Evolutionary conservation across 345 rosid species (phyloP).

Genomic region (Barbarea vulgaris): DNA sequence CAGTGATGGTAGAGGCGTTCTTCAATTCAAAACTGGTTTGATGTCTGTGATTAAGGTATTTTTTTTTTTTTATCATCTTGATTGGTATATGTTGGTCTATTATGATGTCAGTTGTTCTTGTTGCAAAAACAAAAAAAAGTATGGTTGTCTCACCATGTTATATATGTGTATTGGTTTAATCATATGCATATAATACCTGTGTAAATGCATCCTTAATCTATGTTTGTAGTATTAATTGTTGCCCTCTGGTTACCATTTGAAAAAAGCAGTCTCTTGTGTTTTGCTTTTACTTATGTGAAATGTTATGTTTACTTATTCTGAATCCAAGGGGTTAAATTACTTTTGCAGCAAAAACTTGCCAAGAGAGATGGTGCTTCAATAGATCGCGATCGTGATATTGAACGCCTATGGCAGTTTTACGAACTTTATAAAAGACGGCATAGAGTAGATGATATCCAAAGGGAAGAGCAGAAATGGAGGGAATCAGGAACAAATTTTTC

Average conservation of each 20-base stretch:
- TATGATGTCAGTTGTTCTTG: not conserved
- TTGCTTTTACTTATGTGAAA: conserved; percentile 17
- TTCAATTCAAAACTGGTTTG: conserved; percentile 98
- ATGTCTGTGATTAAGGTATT: conserved; percentile 88
- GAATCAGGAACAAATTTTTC: conserved; percentile 76
- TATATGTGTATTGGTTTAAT: conserved; percentile 5
- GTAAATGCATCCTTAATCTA: not conserved
- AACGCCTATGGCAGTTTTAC: conserved; percentile 85
- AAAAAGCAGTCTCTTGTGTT: not conserved
- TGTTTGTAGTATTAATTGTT: conserved; percentile 1
- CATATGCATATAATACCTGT: conserved; percentile 14
- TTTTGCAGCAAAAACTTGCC: conserved; percentile 94
- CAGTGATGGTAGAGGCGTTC: conserved; percentile 97
- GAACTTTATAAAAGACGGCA: conserved; percentile 67
- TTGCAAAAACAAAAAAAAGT: not conserved
- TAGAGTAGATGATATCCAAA: conserved; percentile 86
- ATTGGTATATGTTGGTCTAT: not conserved
- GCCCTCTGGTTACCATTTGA: not conserved
- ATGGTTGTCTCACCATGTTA: conserved; percentile 8
- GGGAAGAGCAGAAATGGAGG: conserved; percentile 72
- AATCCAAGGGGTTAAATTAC: conserved; percentile 11
- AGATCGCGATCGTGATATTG: conserved; percentile 83
- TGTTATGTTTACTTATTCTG: conserved; percentile 19
- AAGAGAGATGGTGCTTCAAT: conserved; percentile 73
- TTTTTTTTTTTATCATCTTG: conserved; percentile 8